Percentiles rank a stretch among this genome's conserved stretches.
Conservation (phyloP, 768 basidiomycete species). For the Xanthoconium stramineum region DNA sequence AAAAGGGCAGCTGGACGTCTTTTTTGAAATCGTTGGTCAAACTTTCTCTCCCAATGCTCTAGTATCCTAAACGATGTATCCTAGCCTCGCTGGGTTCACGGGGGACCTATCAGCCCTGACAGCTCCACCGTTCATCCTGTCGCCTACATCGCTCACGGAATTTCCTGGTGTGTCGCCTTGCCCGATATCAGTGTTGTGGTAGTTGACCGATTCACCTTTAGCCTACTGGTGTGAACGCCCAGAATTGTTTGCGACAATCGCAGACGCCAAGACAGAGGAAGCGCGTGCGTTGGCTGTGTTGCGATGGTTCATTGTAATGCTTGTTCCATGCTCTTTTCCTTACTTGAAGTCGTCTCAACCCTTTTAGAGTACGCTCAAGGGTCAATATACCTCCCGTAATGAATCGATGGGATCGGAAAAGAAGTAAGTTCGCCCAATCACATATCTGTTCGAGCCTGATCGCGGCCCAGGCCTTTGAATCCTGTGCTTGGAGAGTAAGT, state of each 20-base stretch:
- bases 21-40: slow-evolving; percentile 83
- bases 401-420: slow-evolving; percentile 97
- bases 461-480: slow-evolving; percentile 73
- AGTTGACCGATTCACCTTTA: slow-evolving; percentile 26
- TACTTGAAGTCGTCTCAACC: slow-evolving; percentile 1
- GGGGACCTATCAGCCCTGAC: slow-evolving; percentile 85
- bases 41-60: neutral
- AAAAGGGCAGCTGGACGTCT: slow-evolving; percentile 83
- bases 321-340: neutral
- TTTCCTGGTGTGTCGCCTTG: slow-evolving; percentile 64
- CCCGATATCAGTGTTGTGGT: neutral
- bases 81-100: slow-evolving; percentile 79
- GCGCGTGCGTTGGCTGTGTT: slow-evolving; percentile 78
- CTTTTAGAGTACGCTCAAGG: slow-evolving; percentile 81
- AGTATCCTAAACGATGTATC: slow-evolving; percentile 1
- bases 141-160: slow-evolving; percentile 86
- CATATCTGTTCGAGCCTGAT: slow-evolving; percentile 9
- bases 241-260: slow-evolving; percentile 83
- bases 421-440: slow-evolving; percentile 55
- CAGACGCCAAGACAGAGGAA: slow-evolving; percentile 69
- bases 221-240: slow-evolving; percentile 98
- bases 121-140: slow-evolving; percentile 89
- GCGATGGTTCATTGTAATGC: slow-evolving; percentile 84
- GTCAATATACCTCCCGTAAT: slow-evolving; percentile 92
- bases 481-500: slow-evolving; percentile 91